These are phyloP conservation scores for Alternaria sp. DNA, from an alignment of 2,329 filamentous ascomycete species.

Conservation along the genomic window DNA sequence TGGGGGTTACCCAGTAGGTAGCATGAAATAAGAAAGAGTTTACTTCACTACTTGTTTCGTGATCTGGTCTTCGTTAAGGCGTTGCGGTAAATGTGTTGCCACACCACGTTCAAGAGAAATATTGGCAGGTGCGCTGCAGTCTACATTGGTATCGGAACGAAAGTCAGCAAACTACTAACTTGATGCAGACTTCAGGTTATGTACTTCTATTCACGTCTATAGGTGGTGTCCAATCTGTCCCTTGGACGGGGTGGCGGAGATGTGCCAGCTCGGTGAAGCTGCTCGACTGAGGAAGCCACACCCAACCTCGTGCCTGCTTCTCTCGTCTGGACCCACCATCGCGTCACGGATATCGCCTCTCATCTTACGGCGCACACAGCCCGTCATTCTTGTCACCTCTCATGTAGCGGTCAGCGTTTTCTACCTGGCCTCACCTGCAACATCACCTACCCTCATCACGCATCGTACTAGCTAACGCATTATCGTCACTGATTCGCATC, in stretches of 20 bases:
- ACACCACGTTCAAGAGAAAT: background rate
- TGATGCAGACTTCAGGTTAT: background rate
- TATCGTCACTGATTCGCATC: background rate
- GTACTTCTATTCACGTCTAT: background rate
- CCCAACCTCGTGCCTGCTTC: slow-evolving; percentile 14
- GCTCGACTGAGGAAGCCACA: slow-evolving; percentile 15
- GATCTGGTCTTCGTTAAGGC: background rate
- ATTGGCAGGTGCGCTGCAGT: background rate
- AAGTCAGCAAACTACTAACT: background rate
- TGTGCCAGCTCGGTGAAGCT: background rate
- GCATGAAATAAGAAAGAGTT: slow-evolving; percentile 37
- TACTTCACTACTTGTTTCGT: slow-evolving; percentile 13
- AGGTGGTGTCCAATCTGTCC: background rate
- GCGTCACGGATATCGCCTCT: background rate
- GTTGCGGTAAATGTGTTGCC: background rate
- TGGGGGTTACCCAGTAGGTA: slow-evolving; percentile 24
- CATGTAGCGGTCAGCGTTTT: background rate
- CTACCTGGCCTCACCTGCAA: background rate
- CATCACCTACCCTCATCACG: background rate
- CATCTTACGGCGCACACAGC: background rate
- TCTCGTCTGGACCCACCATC: background rate
- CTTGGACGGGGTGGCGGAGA: background rate
- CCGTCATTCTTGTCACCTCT: background rate
- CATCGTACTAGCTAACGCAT: background rate
- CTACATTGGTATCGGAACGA: background rate